A percentile compares a stretch with the other conserved stretches of the same genome.
Evolutionary conservation across 2,329 filamentous ascomycete species (phyloP).

Genomic region (Fusarium staphyleae): DNA sequence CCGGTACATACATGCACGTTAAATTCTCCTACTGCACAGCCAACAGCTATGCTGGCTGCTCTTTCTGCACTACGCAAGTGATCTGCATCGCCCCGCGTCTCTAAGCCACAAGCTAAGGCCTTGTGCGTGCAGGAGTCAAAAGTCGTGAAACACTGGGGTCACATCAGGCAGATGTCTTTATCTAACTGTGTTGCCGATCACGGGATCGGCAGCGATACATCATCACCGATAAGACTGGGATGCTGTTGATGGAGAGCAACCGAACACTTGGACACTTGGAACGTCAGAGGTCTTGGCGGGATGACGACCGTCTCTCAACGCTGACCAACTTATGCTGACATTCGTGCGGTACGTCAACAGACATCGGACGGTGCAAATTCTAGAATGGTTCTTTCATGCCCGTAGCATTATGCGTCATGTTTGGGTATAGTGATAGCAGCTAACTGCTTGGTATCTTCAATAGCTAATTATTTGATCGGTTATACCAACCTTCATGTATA

Average conservation of each 20-base stretch:
- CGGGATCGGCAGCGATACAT: slow-evolving; percentile 18
- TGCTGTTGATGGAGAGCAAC: too few relatives aligned
- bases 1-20: too few relatives aligned
- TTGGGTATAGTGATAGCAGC: slow-evolving; percentile 38
- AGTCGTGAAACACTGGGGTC: neutral
- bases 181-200: slow-evolving; percentile 19
- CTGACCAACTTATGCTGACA: neutral
- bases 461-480: slow-evolving; percentile 6
- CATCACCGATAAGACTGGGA: too few relatives aligned
- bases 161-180: slow-evolving; percentile 12
- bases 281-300: neutral
- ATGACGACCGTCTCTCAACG: neutral
- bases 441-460: slow-evolving; percentile 17
- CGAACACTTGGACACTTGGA: neutral
- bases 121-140: slow-evolving; percentile 3
- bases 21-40: neutral
- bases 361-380: too few relatives aligned
- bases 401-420: slow-evolving; percentile 3
- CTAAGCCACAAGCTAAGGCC: slow-evolving; percentile 8
- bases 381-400: too few relatives aligned
- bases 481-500: slow-evolving; percentile 19
- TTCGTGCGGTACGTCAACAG: neutral
- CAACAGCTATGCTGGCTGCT: neutral
- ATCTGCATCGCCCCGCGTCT: slow-evolving; percentile 29
- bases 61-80: neutral